Evolutionary conservation across 176 grass and related monocot species (phyloP), one percentile per base, ranked within the genome.

Genomic region (Thinopyrum elongatum): DNA sequence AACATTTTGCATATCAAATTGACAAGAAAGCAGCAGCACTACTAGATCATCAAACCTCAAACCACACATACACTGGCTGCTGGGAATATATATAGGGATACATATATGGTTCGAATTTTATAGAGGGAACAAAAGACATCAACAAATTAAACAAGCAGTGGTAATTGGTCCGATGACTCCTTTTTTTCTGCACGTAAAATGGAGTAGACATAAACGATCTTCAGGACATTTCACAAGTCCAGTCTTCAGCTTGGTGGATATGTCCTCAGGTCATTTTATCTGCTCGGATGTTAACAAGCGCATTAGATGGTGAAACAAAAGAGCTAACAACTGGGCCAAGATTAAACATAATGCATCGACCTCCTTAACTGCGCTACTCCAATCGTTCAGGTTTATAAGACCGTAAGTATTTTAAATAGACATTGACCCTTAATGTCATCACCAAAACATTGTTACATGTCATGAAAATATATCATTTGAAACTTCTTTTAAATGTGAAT

Each of bases 61-160:
- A 79, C 28, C 21, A 71, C 21, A 44, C 25, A 34, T 36, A 76
- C 71, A 47, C 36, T 51, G 31, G 26, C 61, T 36, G 46, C 27
- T 53, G 16, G 46, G 73, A 8, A 74, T 34, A 44, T 44, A 47
- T 51, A 76, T 76, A 47, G 46, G 15, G 49, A 46, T 70, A 70
- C 76, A 79, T 36, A 68, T 44, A 79, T 70, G 64, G 84, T 86
- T 71, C 49, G 19, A 79, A 79, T 33, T 85, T 27, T 78, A 63
- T 57, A 46, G 17, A 85, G 10, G 30, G 62, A 69, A 60, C 63
- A 79, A 86, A 59, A 86, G 28, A 30, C 65, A 79, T 16, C 4
- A 79, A 79, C 26, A 61, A 61, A 79, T 53, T 27, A 85, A 78
- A 79, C 76, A 79, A 59, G 61, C 29, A 55, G 76, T 42, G 57